A percentile compares a stretch with the other conserved stretches of the same genome.
phyloP scores from a whole-genome alignment of 148 eudicot genomes.

The Dysphania ambrosioides region DNA sequence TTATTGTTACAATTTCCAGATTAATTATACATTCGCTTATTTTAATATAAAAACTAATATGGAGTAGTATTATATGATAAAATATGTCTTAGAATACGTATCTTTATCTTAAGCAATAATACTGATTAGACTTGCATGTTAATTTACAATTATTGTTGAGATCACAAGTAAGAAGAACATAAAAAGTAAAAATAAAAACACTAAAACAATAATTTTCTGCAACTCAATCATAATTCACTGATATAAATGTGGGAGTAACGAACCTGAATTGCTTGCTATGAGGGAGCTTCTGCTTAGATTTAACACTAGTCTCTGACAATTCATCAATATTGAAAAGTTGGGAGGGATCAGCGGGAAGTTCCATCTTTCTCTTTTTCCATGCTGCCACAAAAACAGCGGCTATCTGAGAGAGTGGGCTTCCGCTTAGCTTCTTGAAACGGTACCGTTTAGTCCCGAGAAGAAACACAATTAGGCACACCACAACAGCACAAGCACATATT shows the following conservation, averaged over 20 bases:
- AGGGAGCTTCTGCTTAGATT: constrained; percentile 38
- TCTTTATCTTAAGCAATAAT: no score
- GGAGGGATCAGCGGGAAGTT: constrained; percentile 44
- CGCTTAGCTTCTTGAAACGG: constrained; percentile 69
- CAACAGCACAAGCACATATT: constrained; percentile 54
- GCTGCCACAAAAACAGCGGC: constrained; percentile 59
- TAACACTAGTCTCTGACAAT: constrained; percentile 27
- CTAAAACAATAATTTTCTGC: no score
- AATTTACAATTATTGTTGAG: no score
- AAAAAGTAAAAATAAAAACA: no score
- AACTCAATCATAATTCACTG: no score
- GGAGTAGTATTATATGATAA: no score
- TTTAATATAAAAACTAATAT: no score
- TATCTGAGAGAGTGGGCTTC: constrained; percentile 64
- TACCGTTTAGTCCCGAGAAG: constrained; percentile 49
- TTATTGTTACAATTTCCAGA: no score
- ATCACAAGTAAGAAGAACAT: no score
- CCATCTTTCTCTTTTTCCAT: constrained; percentile 47
- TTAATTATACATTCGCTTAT: no score
- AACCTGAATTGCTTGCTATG: constrained; percentile 40
- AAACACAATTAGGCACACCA: constrained; percentile 39
- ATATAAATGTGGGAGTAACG: background rate
- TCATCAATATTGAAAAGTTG: constrained; percentile 48
- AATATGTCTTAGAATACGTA: no score
- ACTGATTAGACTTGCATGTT: no score